Evolutionary conservation across 129 eudicot species (phyloP), one percentile per base, ranked within the genome.

Genomic region (Cynara cardunculus): DNA sequence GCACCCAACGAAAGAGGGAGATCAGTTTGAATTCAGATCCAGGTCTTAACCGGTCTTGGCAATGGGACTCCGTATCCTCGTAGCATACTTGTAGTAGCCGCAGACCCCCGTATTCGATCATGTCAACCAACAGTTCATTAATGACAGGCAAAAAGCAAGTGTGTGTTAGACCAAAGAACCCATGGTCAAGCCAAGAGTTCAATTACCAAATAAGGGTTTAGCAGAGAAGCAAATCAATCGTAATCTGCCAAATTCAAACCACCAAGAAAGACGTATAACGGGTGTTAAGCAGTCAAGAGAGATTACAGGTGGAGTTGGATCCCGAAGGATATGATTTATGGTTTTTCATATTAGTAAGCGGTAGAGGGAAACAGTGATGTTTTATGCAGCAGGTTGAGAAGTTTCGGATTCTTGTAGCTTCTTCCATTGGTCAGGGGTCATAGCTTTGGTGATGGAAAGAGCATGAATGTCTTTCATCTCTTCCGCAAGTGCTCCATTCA

Each of bases 391-490:
- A 71, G 89, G 83, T 75, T 89, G 89, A 41, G 94, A 86, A 69
- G 87, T 78, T 65, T 87, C 83, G 22, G 94, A 76, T 73, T 83
- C 91, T 74, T 84, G 94, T 76, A 81, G 92, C 74, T 92, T 87
- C 74, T 94, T 92, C 96, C 97, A 92, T 77, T 94, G 97, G 31
- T 89, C 94, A 2, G 94, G 97, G 6, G 99, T 94, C 68, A 87
- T 69, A 32, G 96, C 96, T 78, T 92, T 94, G 19, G 92, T 82
- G 27, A 94, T 94, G 62, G 99, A 94, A 46, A 94, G 94, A 24
- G 99, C 99, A 56, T 94, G 99, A 76, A 94, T 94, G 61, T 88
- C 93, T 85, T 94, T 90, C 99, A 94, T 89, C 85, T 94, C 97
- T 31, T 89, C 93, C 4, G 72, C 86, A 46, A 94, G 71, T 41